These are phyloP conservation scores for Aspergillus brasiliensis DNA, from an alignment of 2,329 filamentous ascomycete species.

Conservation along the genomic window DNA sequence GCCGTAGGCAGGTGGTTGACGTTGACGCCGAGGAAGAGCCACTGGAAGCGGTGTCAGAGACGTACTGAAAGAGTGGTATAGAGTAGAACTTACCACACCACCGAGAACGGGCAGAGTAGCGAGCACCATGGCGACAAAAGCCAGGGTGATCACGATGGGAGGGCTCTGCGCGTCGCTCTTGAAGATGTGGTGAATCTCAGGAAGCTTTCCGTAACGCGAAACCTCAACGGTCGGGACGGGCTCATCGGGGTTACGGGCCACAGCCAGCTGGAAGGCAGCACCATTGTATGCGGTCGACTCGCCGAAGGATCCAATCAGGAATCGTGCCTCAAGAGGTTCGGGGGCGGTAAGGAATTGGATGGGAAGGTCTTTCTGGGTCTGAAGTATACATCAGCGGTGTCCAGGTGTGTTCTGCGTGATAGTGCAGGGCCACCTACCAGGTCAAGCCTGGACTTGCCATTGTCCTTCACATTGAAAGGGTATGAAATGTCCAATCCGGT, in stretches of 20 bases:
- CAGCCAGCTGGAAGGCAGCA: constrained; percentile 71
- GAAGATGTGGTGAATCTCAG: constrained; percentile 92
- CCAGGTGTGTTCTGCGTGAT: background rate
- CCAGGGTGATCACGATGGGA: constrained; percentile 73
- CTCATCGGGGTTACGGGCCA: constrained; percentile 64
- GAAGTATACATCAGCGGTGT: constrained; percentile 24
- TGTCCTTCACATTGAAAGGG: constrained; percentile 79
- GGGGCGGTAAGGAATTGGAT: constrained; percentile 72
- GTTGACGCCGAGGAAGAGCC: constrained; percentile 82
- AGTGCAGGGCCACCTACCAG: constrained; percentile 64
- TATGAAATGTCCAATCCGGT: constrained; percentile 86
- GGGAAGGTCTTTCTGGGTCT: constrained; percentile 90
- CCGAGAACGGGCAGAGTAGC: constrained; percentile 74
- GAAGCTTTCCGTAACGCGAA: constrained; percentile 78
- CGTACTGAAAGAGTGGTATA: background rate
- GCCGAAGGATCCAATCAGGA: constrained; percentile 87
- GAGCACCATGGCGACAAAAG: constrained; percentile 73
- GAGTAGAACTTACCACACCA: constrained; percentile 59
- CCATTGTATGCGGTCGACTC: constrained; percentile 67
- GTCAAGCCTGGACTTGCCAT: constrained; percentile 80
- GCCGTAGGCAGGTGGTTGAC: constrained; percentile 75
- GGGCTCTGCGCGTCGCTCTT: constrained; percentile 76
- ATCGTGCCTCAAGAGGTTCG: constrained; percentile 72
- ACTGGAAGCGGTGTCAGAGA: constrained; percentile 54
- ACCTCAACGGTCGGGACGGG: constrained; percentile 66